Base-by-base conservation (phyloP, 2,329 filamentous ascomycete genomes). In the Monosporascus cannonballus region DNA sequence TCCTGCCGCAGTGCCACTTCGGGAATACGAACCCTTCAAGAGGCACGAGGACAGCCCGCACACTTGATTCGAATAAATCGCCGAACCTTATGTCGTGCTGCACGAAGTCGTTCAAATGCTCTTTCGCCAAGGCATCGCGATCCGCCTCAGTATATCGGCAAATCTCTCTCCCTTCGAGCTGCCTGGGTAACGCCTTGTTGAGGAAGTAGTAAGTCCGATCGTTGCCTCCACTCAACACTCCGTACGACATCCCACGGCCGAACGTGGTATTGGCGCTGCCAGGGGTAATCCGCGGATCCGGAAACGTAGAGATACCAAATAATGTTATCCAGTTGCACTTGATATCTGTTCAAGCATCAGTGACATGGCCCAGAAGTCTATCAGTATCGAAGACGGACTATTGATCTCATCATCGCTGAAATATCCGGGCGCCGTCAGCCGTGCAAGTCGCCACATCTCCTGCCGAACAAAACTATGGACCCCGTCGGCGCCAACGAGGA, bases 401-500 rank as follows among this genome's bases (percentile, higher is more conserved):
- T 46, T 24, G 20, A 46, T 46, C n/a, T 46, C 42, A 27, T 46
- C 25, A 22, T 46, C 42, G 17, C 42, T 46, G 42, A 46, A 46
- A n/a, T 17, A 46, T 27, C 42, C 42, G 8, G 42, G 42, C 22
- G 24, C 24, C 5, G 11, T 27, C 11, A 11, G 11, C 22, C 20
- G n/a, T 7, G 42, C 42, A 15, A 46, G 20, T 7, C 42, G 42
- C 42, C 42, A 46, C 42, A 46, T 46, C 24, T 46, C 22, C 14
- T 46, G 22, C 15, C 42, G 42, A 46, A 46, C 42, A 22, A 18
- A n/a, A 22, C 60, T 58, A 15, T 53, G 51, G 14, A 54, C 51
- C 1, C 60, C 59, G 20, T 61, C 59, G 5, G 52, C 53, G 6
- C 59, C 59, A 2, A 62, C 46, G 1, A 62, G 48, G 6, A 62